These are phyloP conservation scores for Trypanosoma lewisi DNA, from an alignment of 208 protist species.

Conservation along the genomic window DNA sequence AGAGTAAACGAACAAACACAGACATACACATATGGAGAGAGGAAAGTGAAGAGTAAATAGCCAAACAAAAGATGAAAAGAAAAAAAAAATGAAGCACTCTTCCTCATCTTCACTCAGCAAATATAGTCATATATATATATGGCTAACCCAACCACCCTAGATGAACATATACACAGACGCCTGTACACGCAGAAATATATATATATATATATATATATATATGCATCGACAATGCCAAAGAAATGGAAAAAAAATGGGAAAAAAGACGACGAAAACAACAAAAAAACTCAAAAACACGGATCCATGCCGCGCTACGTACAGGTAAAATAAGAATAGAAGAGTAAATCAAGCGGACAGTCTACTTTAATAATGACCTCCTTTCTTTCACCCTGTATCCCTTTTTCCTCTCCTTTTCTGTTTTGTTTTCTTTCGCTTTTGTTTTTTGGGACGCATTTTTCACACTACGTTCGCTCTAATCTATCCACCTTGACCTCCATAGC, in stretches of 20 bases:
- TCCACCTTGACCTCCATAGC: not conserved
- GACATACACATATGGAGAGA: not conserved
- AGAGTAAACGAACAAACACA: not conserved
- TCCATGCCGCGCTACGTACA: no score
- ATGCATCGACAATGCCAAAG: not conserved
- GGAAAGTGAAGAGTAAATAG: not conserved
- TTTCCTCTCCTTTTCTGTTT: no score
- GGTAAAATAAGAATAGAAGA: no score
- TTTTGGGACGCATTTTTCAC: no score
- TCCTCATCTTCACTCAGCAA: not conserved
- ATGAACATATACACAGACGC: no score
- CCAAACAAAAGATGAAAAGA: not conserved
- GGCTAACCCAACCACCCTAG: no score
- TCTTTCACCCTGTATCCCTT: no score
- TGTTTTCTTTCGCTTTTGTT: no score
- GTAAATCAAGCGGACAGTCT: no score
- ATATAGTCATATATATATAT: not conserved
- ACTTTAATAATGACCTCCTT: no score
- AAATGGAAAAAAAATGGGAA: not conserved
- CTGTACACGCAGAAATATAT: not conserved
- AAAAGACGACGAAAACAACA: no score
- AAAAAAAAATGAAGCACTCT: not conserved
- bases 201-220: not conserved
- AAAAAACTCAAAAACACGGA: no score
- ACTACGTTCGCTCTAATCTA: not conserved